phyloP scores from a whole-genome alignment of 139 green algal species.

The Ettlia oleoabundans region DNA sequence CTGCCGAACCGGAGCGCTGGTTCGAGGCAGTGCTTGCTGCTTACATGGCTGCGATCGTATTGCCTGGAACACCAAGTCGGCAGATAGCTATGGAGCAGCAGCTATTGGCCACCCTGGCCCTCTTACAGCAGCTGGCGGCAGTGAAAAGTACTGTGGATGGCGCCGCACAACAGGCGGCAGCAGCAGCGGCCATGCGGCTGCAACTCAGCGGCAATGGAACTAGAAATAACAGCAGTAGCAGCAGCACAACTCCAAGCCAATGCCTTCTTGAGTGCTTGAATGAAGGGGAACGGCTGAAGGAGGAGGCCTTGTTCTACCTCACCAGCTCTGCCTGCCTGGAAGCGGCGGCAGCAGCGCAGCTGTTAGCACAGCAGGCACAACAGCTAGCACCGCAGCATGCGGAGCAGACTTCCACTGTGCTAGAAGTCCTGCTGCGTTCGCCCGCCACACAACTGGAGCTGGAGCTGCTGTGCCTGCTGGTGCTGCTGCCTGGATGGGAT shows the following conservation, averaged over 20 bases:
- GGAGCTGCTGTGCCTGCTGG: conserved; percentile 17
- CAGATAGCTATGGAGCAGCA: not conserved
- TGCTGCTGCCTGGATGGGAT: conserved; percentile 26
- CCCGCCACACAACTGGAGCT: not conserved
- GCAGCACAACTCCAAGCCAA: no score
- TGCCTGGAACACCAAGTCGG: not conserved
- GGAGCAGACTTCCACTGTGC: not conserved
- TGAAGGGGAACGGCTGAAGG: not conserved
- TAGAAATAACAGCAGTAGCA: no score
- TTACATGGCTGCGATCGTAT: not conserved
- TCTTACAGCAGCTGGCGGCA: not conserved
- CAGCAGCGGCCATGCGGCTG: not conserved
- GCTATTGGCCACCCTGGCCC: not conserved
- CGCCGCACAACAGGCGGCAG: not conserved
- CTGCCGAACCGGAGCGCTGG: not conserved
- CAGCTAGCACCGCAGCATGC: not conserved
- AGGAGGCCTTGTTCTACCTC: conserved; percentile 15
- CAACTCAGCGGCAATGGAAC: not conserved
- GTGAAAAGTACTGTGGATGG: not conserved
- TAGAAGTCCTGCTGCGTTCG: not conserved
- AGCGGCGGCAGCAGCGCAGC: conserved; percentile 23
- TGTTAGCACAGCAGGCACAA: not conserved
- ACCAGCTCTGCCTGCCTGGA: conserved; percentile 13
- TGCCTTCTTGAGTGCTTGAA: no score
- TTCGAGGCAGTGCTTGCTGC: conserved; percentile 10